Percentiles rank a stretch among this genome's conserved stretches.
Conservation (phyloP, 306 rosid genomes). For the Cyamopsis tetragonoloba region DNA sequence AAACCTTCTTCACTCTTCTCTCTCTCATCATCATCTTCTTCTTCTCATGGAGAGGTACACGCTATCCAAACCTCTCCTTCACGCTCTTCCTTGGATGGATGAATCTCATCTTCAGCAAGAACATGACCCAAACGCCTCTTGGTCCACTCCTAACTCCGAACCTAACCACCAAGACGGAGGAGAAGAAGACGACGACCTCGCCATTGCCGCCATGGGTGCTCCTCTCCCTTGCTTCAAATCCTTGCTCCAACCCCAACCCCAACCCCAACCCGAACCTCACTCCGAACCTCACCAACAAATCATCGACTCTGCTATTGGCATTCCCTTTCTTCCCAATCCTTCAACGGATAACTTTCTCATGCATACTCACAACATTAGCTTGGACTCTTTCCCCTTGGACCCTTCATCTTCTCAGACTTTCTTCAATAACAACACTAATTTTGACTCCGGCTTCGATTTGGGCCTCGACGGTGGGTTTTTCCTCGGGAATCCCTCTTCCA, state of each 20-base stretch:
- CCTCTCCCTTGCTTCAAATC: constrained; percentile 71
- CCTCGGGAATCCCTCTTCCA: constrained; percentile 26
- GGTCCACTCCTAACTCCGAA: constrained; percentile 42
- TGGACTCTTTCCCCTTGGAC: constrained; percentile 26
- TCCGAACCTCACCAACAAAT: background rate
- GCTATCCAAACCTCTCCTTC: constrained; percentile 38
- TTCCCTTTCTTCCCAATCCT: constrained; percentile 41
- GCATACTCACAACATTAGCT: constrained; percentile 20
- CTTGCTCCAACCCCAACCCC: constrained; percentile 21
- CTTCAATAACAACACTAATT: constrained; percentile 29
- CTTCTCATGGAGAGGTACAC: constrained; percentile 26
- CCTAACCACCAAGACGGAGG: constrained; percentile 21
- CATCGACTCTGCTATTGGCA: background rate
- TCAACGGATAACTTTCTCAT: constrained; percentile 30
- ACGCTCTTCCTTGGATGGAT: constrained; percentile 44
- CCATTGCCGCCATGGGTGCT: constrained; percentile 25
- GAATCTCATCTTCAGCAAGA: constrained; percentile 41
- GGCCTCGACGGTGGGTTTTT: constrained; percentile 43
- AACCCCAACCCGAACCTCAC: constrained; percentile 25
- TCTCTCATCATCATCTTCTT: background rate
- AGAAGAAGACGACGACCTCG: background rate
- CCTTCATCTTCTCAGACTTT: constrained; percentile 45
- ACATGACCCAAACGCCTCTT: constrained; percentile 32
- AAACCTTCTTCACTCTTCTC: constrained; percentile 21
- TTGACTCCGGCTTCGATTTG: constrained; percentile 62